Base-by-base conservation (phyloP, 1,284 basidiomycete species). In the Golubevia sp. region DNA sequence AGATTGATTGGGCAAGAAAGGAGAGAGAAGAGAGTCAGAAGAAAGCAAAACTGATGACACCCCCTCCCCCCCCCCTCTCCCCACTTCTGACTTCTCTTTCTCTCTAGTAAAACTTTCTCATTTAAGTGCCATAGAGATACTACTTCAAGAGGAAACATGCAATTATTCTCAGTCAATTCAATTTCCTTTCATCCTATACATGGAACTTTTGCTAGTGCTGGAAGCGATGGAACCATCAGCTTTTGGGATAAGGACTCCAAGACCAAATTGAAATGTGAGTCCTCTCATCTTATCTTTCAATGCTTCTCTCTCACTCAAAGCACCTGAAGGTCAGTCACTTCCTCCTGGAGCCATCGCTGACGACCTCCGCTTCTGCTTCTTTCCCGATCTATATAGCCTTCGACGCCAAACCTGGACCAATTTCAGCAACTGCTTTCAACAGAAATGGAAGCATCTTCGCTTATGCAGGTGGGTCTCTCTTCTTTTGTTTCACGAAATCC, bases 161-260 rank as follows among this genome's bases (percentile, higher is more conserved):
- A 94, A 55, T 91, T 98, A 15, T 98, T 89, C 79, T 89, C 94
- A 0, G 94, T 98, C 62, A 98, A 99, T 77, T 91, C 92, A 63
- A 91, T 93, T 75, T 88, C 89, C 0, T 97, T 97, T 88, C 94
- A 97, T 82, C 92, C 92, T 54, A 88, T 90, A 0, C 92, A 96
- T 70, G 94, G 94, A 52, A 98, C 95, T 0, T 97, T 97, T 85
- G 92, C 92, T 30, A 97, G 94, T 0, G 93, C 91, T 66, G 95
- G 95, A 87, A 84, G 84, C 8, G 76, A 90, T 83, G 82, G 78
- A 26, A 74, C 74, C 7, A 78, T 84, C 59, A 82, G 76, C 59
- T 78, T 82, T 61, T 84, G 93, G 93, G 92, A 95, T 85, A 93
- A 93, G 84, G 92, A 93, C 82, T 88, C 90, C 8, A 90, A 93